Percentiles rank a stretch among this genome's conserved stretches.
Conservation (phyloP, 495 filamentous ascomycete genomes). For the Xylona heveae region DNA sequence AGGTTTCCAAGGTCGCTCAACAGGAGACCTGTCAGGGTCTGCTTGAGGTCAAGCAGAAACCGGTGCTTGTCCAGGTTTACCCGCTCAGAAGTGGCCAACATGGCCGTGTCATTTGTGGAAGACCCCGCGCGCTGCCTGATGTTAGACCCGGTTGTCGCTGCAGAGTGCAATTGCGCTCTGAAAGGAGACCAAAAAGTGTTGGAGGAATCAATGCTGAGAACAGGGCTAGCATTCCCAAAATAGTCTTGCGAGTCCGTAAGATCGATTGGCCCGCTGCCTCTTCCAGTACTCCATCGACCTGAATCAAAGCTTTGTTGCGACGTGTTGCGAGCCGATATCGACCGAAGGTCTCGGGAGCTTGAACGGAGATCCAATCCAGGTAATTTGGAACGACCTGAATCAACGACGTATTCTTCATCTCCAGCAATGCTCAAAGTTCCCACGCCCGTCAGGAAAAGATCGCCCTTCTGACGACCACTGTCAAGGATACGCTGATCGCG, state of each 20-base stretch:
- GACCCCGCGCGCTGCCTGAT: conserved; percentile 29
- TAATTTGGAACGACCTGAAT: conserved; percentile 10
- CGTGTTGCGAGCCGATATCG: conserved; percentile 29
- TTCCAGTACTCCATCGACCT: conserved; percentile 35
- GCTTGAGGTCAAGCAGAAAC: conserved; percentile 58
- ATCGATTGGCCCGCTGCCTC: conserved; percentile 25
- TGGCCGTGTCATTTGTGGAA: conserved; percentile 36
- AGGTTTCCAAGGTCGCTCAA: conserved; percentile 76
- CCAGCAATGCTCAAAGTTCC: conserved; percentile 26
- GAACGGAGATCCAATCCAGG: conserved; percentile 18
- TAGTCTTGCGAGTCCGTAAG: conserved; percentile 49
- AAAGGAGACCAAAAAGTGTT: conserved; percentile 82
- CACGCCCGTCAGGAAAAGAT: conserved; percentile 25
- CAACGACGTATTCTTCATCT: conserved; percentile 21
- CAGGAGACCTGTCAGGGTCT: conserved; percentile 62
- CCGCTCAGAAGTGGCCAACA: conserved; percentile 22
- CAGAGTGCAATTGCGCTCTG: conserved; percentile 20
- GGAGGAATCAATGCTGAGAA: conserved; percentile 53
- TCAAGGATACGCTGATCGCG: conserved; percentile 61
- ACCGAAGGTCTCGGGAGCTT: conserved; percentile 26
- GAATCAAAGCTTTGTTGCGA: conserved; percentile 49
- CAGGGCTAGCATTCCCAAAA: conserved; percentile 42
- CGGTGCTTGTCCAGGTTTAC: conserved; percentile 28
- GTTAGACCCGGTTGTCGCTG: conserved; percentile 5
- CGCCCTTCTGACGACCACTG: conserved; percentile 33